Base-by-base conservation (phyloP, 2,329 filamentous ascomycete genomes). In the Penicillium sp. region DNA sequence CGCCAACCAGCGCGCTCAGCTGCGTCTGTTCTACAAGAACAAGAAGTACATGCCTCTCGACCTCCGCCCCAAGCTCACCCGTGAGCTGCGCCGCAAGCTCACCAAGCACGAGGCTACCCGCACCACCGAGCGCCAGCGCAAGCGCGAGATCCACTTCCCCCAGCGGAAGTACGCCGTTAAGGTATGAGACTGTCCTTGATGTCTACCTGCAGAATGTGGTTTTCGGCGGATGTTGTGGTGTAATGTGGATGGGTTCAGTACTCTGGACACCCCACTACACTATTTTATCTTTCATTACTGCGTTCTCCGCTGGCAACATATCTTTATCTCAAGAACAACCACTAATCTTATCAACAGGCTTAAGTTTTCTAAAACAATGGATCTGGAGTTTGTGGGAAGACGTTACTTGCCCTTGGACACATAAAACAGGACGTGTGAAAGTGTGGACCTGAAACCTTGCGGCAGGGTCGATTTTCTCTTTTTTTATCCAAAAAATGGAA, bases 21-120 rank as follows among this genome's bases (percentile, higher is more conserved):
- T 99, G 75, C 92, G 93, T 74, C 86, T 98, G 70, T 98, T 98
- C 90, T 99, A 99, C 89, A 96, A 96, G 87, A 90, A 90, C 89
- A 98, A 98, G 91, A 98, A 97, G 87, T 97, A 97, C 87, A 83
- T 92, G 67, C 95, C 95, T 68, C 91, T 99, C 79, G 96, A 99
- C 81, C 93, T 99, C 84, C 91, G 95, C 82, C 82, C 92, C 78
- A 98, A 98, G 90, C 88, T 95, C 85, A 99, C 95, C 78, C 93
- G 95, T 75, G 95, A 93, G 78, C 96, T 98, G 83, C 92, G 95
- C 77, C 91, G 96, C 85, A 87, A 91, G 77, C 86, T 99, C 82
- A 93, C 90, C 76, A 89, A 91, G 80, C 86, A 96, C 86, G 93
- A 99, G 83, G 88, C 90, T 73, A 85, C 86, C 73, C 85, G 88